These are phyloP conservation scores for Glarea lozoyensis DNA, from an alignment of 495 filamentous ascomycete species.

Conservation along the genomic window DNA sequence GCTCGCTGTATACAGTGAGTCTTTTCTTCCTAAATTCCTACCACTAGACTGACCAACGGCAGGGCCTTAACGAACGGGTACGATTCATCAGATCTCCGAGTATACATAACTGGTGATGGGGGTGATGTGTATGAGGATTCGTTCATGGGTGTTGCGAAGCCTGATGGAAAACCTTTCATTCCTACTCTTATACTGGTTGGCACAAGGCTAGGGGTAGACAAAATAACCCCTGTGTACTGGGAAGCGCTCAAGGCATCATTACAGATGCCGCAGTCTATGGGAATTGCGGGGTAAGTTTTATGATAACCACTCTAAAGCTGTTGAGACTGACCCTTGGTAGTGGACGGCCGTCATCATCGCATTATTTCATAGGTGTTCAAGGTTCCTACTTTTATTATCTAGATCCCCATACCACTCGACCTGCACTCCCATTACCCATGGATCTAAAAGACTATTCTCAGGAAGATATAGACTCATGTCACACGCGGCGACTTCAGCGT, in stretches of 20 bases:
- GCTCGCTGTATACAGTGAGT: constrained; percentile 91
- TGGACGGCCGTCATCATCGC: constrained; percentile 86
- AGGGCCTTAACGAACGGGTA: constrained; percentile 65
- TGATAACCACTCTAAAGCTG: background rate
- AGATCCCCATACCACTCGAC: constrained; percentile 79
- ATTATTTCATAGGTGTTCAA: constrained; percentile 97
- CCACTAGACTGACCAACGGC: constrained; percentile 19
- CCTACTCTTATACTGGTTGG: constrained; percentile 87
- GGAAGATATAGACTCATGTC: constrained; percentile 74
- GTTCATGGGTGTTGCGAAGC: constrained; percentile 64
- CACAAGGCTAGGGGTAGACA: constrained; percentile 83
- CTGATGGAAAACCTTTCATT: constrained; percentile 52
- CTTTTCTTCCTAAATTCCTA: background rate
- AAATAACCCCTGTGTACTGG: constrained; percentile 88
- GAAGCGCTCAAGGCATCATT: constrained; percentile 74
- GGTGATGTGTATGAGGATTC: constrained; percentile 88
- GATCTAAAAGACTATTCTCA: constrained; percentile 44
- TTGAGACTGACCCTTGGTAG: constrained; percentile 30
- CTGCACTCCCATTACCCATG: constrained; percentile 49
- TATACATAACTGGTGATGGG: constrained; percentile 85
- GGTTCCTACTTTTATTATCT: constrained; percentile 86
- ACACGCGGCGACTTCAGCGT: constrained; percentile 74
- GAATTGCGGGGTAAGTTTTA: constrained; percentile 81
- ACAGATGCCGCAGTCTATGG: constrained; percentile 81
- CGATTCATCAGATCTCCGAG: constrained; percentile 48